Percentiles rank a stretch among this genome's conserved stretches.
Evolutionary conservation across 2,329 filamentous ascomycete species (phyloP).

Genomic region (Aphanoascus verrucosus): DNA sequence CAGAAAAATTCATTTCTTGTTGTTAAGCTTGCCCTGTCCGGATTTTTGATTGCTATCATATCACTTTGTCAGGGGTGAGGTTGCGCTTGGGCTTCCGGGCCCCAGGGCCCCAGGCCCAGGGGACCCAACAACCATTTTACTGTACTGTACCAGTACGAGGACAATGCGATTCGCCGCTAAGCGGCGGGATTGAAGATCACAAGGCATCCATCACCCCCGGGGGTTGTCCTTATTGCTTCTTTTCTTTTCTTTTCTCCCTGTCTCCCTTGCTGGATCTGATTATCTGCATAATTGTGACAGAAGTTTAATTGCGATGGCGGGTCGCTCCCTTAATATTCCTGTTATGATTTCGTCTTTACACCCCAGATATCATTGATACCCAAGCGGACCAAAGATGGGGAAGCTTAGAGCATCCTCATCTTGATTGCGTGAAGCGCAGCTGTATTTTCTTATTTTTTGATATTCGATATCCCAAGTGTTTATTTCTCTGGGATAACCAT

Average conservation of each 20-base stretch:
- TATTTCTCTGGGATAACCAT: neutral
- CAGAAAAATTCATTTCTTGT: neutral
- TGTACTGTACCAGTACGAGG: no score
- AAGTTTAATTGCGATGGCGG: constrained; percentile 4
- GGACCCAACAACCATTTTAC: no score
- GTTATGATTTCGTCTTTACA: neutral
- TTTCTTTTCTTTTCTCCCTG: no score
- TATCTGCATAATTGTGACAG: constrained; percentile 8
- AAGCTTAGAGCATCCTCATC: no score
- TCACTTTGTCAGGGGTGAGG: neutral
- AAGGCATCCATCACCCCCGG: neutral
- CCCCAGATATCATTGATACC: neutral
- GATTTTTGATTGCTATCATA: neutral
- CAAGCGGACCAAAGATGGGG: neutral
- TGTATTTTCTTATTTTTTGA: no score
- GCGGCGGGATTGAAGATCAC: neutral
- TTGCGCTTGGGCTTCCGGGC: constrained; percentile 3
- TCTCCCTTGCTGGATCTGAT: neutral
- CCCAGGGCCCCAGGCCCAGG: neutral
- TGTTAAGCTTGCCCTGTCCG: no score
- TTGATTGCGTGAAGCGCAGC: no score
- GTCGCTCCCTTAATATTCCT: neutral
- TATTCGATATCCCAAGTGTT: no score
- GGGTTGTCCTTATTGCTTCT: neutral
- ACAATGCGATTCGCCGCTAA: neutral